A percentile compares a stretch with the other conserved stretches of the same genome.
phyloP scores from a whole-genome alignment of 192 early-diverging fungal genomes.

The Phycomyces blakesleeanus region DNA sequence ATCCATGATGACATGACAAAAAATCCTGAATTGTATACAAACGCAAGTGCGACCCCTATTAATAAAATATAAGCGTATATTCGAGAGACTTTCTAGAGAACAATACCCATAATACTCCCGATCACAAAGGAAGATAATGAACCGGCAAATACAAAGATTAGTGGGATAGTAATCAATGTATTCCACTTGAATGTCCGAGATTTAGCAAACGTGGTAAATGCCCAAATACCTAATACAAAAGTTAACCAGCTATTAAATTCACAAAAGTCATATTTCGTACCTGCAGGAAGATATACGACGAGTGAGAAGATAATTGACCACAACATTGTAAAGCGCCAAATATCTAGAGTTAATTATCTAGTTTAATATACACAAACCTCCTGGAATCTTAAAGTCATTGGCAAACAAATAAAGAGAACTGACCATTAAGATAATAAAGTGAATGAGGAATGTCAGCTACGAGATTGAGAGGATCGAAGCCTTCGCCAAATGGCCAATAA shows the following conservation, averaged over 20 bases:
- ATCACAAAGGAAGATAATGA: slow-evolving; percentile 38
- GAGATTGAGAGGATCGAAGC: slow-evolving; percentile 32
- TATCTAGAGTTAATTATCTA: slow-evolving; percentile 40
- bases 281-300: slow-evolving; percentile 57
- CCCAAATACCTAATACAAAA: slow-evolving; percentile 38
- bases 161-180: slow-evolving; percentile 23
- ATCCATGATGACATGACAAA: slow-evolving; percentile 73
- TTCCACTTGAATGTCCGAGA: slow-evolving; percentile 31
- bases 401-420: background rate
- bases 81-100: background rate
- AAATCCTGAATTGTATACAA: slow-evolving; percentile 57
- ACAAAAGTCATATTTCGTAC: slow-evolving; percentile 38
- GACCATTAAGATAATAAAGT: slow-evolving; percentile 47
- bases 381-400: background rate
- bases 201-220: slow-evolving; percentile 37
- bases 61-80: background rate
- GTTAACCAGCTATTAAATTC: slow-evolving; percentile 35
- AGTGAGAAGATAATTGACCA: slow-evolving; percentile 63
- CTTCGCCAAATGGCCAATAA: slow-evolving; percentile 49
- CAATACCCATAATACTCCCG: slow-evolving; percentile 47
- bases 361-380: background rate
- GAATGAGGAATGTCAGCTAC: slow-evolving; percentile 35
- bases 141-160: slow-evolving; percentile 39
- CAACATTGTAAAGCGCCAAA: slow-evolving; percentile 53
- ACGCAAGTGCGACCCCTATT: slow-evolving; percentile 52